Base-by-base conservation (phyloP, 2,329 filamentous ascomycete species). In the Verticillium alfalfae region DNA sequence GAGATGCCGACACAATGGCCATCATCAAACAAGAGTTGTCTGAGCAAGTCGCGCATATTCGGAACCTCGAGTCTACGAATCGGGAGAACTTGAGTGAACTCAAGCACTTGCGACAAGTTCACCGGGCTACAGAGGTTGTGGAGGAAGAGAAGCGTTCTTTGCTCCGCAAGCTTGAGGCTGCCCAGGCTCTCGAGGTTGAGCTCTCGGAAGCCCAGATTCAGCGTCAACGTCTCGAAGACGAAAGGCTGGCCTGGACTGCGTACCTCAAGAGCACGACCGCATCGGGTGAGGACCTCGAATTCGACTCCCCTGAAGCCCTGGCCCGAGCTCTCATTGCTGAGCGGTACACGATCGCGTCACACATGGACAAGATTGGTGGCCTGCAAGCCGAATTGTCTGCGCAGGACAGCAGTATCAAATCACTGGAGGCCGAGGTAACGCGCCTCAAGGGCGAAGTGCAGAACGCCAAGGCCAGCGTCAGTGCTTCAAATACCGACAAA, bases 101-200 rank as follows among this genome's bases (percentile, higher is more conserved):
- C 39, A 92, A 90, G 68, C 89, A 93, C 67, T 82, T 96, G 41
- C 88, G 93, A 15, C 90, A 93, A 67, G 78, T 89, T 3, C 88
- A 93, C 72, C 94, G 91, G 75, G 92, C 91, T n/a, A 88, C 97
- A 1, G 92, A 97, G 70, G 85, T 99, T 2, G 90, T 98, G 0
- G 93, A 99, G 72, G 95, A 99, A 73, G 93, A 99, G 78, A 98
- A 98, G 79, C 84, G 91, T 64, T 86, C 87, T 0, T 78, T 99
- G 26, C 89, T 95, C 73, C 87, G 88, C 37, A 92, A 88, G 70
- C 73, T 99, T 1, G 87, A 92, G 63, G 81, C 89, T 41, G 89
- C 94, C 74, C 87, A 91, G 62, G 81, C 85, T 13, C 70, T 97
- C 10, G 87, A 95, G 69, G 81, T 85, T 34, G 91, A 97, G 70